These are phyloP conservation scores for Penicillium sp. DNA, from an alignment of 2,329 filamentous ascomycete genomes.

Conservation along the genomic window DNA sequence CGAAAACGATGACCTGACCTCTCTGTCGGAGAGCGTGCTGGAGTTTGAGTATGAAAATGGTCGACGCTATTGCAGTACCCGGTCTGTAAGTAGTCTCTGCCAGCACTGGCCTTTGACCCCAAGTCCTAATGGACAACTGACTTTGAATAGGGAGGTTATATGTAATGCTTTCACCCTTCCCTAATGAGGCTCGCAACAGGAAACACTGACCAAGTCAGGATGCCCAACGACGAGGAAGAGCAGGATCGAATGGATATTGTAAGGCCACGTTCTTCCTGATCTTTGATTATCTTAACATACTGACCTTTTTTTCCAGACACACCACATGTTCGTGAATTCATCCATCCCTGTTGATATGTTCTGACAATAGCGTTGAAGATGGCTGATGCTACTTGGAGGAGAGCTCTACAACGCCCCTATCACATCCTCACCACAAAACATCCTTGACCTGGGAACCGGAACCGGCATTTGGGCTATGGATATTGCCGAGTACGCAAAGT, in stretches of 20 bases:
- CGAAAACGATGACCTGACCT: slow-evolving; percentile 17
- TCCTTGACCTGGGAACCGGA: slow-evolving; percentile 46
- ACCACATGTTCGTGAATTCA: slow-evolving; percentile 17
- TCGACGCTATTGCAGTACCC: slow-evolving; percentile 38
- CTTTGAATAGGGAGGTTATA: slow-evolving; percentile 13
- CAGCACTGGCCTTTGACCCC: background rate
- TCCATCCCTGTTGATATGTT: background rate
- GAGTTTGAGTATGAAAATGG: slow-evolving; percentile 43
- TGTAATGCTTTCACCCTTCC: slow-evolving; percentile 6
- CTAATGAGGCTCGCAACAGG: background rate
- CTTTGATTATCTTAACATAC: background rate
- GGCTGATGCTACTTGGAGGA: slow-evolving; percentile 25
- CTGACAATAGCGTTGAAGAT: slow-evolving; percentile 12
- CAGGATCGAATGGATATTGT: slow-evolving; percentile 33
- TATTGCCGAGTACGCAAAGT: slow-evolving; percentile 34
- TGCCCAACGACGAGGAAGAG: slow-evolving; percentile 39
- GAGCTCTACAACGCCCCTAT: slow-evolving; percentile 28
- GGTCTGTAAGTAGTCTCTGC: slow-evolving; percentile 20
- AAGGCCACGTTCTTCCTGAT: slow-evolving; percentile 1
- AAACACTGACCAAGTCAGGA: slow-evolving; percentile 14
- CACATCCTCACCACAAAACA: slow-evolving; percentile 21
- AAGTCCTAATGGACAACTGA: background rate
- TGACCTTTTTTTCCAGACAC: slow-evolving; percentile 15
- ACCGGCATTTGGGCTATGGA: slow-evolving; percentile 48
- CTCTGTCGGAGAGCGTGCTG: slow-evolving; percentile 28